Percentiles rank a stretch among this genome's conserved stretches.
Evolutionary conservation across 495 filamentous ascomycete genomes (phyloP).

Genomic region (Parmelia sp.): DNA sequence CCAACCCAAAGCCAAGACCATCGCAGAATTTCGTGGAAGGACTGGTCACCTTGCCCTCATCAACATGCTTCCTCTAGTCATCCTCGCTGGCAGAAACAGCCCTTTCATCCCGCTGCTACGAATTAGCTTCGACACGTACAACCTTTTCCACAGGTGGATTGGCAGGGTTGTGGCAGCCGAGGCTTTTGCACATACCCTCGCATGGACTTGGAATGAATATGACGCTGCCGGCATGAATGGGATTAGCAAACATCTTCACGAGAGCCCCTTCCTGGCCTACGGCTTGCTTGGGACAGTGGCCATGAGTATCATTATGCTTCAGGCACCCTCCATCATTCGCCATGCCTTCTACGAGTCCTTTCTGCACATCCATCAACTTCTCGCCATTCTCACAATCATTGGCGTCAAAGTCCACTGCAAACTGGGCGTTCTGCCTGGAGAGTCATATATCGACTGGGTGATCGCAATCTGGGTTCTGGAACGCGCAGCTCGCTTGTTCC

Average conservation of each 20-base stretch:
- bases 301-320: conserved; percentile 58
- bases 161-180: conserved; percentile 80
- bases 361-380: conserved; percentile 68
- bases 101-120: conserved; percentile 75
- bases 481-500: conserved; percentile 48
- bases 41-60: conserved; percentile 74
- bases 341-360: conserved; percentile 92
- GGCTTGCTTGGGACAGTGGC: conserved; percentile 47
- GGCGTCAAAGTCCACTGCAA: conserved; percentile 65
- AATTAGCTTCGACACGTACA: conserved; percentile 95
- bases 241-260: conserved; percentile 52
- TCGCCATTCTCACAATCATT: conserved; percentile 56
- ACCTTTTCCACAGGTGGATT: conserved; percentile 91
- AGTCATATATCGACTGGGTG: conserved; percentile 53
- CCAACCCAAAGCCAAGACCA: conserved; percentile 40
- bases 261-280: conserved; percentile 55
- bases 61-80: conserved; percentile 86
- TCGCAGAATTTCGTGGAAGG: conserved; percentile 71
- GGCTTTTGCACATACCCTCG: conserved; percentile 63
- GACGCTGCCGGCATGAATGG: conserved; percentile 41
- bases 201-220: conserved; percentile 55
- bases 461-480: conserved; percentile 62
- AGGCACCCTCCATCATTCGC: conserved; percentile 68
- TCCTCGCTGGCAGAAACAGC: conserved; percentile 89
- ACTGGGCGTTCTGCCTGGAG: conserved; percentile 53